phyloP scores from a whole-genome alignment of 139 green algal species.

The Dunaliella sp. region DNA sequence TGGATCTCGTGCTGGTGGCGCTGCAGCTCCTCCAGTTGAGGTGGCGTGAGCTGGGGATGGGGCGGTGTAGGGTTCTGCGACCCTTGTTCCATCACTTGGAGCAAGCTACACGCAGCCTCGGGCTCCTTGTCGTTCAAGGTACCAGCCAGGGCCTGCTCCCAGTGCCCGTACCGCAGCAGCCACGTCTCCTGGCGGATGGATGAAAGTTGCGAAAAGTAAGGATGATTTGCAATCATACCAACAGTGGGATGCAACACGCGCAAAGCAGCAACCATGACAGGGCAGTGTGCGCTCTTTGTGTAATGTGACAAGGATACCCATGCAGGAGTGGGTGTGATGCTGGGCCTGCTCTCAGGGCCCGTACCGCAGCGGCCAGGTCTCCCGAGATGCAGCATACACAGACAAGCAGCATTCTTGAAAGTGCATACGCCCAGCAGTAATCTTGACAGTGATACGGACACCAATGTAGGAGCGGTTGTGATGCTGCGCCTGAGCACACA shows the following conservation, averaged over 20 bases:
- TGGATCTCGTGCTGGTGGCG: background rate
- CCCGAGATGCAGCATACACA: no score
- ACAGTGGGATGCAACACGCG: no score
- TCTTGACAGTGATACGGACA: background rate
- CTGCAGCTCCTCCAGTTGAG: background rate
- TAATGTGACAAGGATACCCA: background rate
- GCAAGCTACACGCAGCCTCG: background rate
- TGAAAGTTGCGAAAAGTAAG: no score
- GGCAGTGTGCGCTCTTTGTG: background rate
- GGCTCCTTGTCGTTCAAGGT: background rate
- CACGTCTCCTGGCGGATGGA: constrained; percentile 9
- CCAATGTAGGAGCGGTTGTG: no score
- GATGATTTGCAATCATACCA: no score
- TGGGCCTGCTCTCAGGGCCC: background rate
- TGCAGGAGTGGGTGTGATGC: no score
- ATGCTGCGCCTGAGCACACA: no score
- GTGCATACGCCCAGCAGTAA: background rate
- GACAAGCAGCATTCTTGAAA: no score
- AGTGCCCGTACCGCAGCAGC: background rate
- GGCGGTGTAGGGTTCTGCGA: background rate
- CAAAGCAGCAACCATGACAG: background rate
- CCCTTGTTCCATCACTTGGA: background rate
- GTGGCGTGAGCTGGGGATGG: background rate
- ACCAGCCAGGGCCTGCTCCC: background rate
- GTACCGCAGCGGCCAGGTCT: constrained; percentile 1